These are phyloP conservation scores for Penicillium longicatenatum DNA, from an alignment of 495 filamentous ascomycete genomes.

Conservation along the genomic window DNA sequence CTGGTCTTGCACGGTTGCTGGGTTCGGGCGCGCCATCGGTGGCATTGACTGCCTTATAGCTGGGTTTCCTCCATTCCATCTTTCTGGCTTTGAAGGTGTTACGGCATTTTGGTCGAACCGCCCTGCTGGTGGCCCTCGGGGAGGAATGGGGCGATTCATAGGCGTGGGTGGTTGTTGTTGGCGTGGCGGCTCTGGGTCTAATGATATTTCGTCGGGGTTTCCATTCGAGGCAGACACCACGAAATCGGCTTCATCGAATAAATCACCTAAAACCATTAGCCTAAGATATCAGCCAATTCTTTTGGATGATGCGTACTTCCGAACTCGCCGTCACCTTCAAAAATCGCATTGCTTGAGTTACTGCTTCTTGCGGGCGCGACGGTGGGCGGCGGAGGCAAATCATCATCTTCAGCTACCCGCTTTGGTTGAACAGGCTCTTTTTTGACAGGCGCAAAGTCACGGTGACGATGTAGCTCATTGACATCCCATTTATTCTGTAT, in stretches of 20 bases:
- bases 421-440: constrained; percentile 53
- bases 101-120: constrained; percentile 31
- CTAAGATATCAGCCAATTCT: not conserved
- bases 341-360: constrained; percentile 20
- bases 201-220: constrained; percentile 63
- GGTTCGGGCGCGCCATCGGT: constrained; percentile 26
- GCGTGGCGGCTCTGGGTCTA: constrained; percentile 34
- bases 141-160: constrained; percentile 27
- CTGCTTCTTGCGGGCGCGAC: constrained; percentile 21
- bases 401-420: constrained; percentile 36
- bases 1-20: constrained; percentile 19
- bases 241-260: constrained; percentile 78
- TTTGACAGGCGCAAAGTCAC: constrained; percentile 66
- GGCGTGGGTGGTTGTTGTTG: constrained; percentile 32
- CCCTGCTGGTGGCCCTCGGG: constrained; percentile 25
- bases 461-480: constrained; percentile 77
- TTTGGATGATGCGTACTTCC: constrained; percentile 55
- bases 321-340: constrained; percentile 59
- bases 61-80: constrained; percentile 29
- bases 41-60: constrained; percentile 29
- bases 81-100: constrained; percentile 49
- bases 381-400: constrained; percentile 39
- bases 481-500: constrained; percentile 67
- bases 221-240: constrained; percentile 56
- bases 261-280: constrained; percentile 48